Evolutionary conservation across 1,284 basidiomycete genomes (phyloP), one percentile per base, ranked within the genome.

Genomic region (Marasmius oreades): DNA sequence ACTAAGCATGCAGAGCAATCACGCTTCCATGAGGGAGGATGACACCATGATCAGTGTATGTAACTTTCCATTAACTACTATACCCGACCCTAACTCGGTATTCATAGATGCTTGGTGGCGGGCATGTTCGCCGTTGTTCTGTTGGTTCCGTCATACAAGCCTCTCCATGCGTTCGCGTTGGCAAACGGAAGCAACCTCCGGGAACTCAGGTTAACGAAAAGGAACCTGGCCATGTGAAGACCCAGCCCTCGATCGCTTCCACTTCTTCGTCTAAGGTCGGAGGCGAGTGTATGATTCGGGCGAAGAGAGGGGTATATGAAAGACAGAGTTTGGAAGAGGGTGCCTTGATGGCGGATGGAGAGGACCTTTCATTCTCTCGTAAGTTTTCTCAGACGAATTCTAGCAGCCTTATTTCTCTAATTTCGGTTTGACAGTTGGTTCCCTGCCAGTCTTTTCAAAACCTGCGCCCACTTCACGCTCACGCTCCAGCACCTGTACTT

Each of bases 21-120:
- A 82, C 46, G 81, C 79, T 59, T 77, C 82, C 0, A 69, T 72
- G 26, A 77, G 77, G 61, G 87, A 90, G 36, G 86, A 90, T 60
- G 88, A 91, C 59, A 91, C 88, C 0, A 88, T 91, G 88, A 85
- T 91, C 54, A 82, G 80, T 48, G 88, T 89, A 69, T 65, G 85
- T 72, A 20, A 24, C 34, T 34, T 18, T 52, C 44, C 8, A 16
- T 46, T 7, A 7, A 18, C 44, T 26, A 36, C 26, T 22, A 24
- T 51, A 33, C 58, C 61, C 45, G 34, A 10, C 14, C 28, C 52
- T 63, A n/a, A 64, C 36, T n/a, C 33, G 45, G 20, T 31, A 52
- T 48, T 1, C 60, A 31, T 31, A 90, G 86, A 90, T 91, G 88
- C 72, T 91, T 34, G 88, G 85, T 48, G 88, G 86, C 55, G 87